phyloP scores from a whole-genome alignment of 805 yeast genomes.

The Clavispora vitiphila region DNA sequence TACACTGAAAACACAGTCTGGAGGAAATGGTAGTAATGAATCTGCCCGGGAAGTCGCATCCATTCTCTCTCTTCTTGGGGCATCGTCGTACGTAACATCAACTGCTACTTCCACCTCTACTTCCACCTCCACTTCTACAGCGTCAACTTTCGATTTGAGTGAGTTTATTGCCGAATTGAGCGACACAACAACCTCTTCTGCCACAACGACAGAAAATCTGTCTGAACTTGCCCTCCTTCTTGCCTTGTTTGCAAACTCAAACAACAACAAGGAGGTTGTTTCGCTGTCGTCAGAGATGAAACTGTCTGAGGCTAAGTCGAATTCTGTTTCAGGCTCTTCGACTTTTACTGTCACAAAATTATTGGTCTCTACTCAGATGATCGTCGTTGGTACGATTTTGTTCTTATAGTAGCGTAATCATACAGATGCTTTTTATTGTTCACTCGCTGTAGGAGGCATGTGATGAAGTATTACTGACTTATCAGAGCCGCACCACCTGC shows the following conservation, averaged over 20 bases:
- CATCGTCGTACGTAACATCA: slow-evolving; percentile 2
- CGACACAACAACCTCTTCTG: slow-evolving; percentile 2
- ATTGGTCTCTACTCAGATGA: slow-evolving; percentile 5
- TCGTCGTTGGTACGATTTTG: slow-evolving; percentile 4
- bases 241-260: background rate
- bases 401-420: background rate
- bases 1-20: background rate
- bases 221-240: background rate
- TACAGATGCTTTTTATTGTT: too few species aligned
- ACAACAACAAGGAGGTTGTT: background rate
- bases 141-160: background rate
- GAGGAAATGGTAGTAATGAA: background rate
- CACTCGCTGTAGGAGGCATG: background rate
- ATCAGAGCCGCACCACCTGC: background rate
- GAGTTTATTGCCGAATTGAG: slow-evolving; percentile 7
- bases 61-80: slow-evolving; percentile 10
- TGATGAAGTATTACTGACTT: background rate
- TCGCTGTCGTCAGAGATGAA: background rate
- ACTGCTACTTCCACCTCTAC: background rate
- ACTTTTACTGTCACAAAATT: background rate
- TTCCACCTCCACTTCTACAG: background rate
- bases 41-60: slow-evolving; percentile 12
- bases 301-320: background rate
- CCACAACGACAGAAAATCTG: background rate
- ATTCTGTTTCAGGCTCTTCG: background rate